Evolutionary conservation across 2,329 filamentous ascomycete species (phyloP), one percentile per base, ranked within the genome.

Genomic region (Clonostachys rosea): DNA sequence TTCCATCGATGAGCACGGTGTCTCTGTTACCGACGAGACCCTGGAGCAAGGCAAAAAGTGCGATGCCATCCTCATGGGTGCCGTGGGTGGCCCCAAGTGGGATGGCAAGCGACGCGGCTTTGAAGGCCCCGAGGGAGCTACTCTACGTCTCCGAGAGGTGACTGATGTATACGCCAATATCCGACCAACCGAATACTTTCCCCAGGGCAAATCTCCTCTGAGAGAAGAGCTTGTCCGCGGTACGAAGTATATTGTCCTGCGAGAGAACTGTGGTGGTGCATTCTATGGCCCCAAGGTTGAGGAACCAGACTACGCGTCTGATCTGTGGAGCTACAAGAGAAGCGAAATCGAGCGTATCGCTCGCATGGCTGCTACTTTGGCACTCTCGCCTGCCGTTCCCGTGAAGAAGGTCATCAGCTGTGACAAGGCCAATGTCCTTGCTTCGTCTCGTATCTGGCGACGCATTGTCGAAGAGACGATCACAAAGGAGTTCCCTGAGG

Each of bases 101-200:
- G 75, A 76, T 6, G 74, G 85, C 33, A 77, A 86, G 42, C 78
- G 88, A 44, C 89, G 82, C 50, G 86, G 90, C 58, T 92, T 96
- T 55, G 87, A 89, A 68, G 94, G 94, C 64, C 97, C 97, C 79
- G 95, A 90, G 48, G 94, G 88, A 37, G 94, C 94, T 54, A 96
- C 96, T 60, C 94, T 99, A 52, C 92, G 91, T 41, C 86, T 99
- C 56, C 90, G 94, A 74, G 97, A 97, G 78, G 84, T 84, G 61
- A 84, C 97, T 56, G 85, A 94, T 67, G 84, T 99, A 49, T 99
- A 96, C 71, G 94, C 94, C 73, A 99, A 99, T 66, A 91, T 99
- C 45, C 88, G 94, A 35, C 92, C 92, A 76, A 99, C 94, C 34
- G 94, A 99, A 74, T 94, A 99, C 67, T 80, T 99, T 39, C 95